phyloP scores from a whole-genome alignment of 176 grass and related monocot species.

The Phoenix roebelenii region DNA sequence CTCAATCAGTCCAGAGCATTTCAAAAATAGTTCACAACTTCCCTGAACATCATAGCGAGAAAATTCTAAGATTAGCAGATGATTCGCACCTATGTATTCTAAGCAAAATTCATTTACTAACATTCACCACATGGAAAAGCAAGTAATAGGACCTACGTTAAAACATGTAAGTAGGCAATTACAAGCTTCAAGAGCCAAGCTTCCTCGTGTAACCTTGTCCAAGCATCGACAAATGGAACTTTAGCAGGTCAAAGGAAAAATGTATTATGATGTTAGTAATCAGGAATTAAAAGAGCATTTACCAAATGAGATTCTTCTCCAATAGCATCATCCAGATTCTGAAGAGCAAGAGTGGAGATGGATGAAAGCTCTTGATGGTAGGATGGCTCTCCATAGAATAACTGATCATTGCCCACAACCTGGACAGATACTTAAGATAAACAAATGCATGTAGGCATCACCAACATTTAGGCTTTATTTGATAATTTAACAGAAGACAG shows the following conservation, averaged over 20 bases:
- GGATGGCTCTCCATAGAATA: not conserved
- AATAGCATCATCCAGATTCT: constrained; percentile 9
- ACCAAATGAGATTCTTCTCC: constrained; percentile 7
- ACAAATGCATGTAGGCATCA: no score
- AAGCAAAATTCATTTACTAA: no score
- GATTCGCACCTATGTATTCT: no score
- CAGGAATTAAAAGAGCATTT: not conserved
- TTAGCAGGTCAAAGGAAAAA: not conserved
- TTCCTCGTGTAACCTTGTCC: constrained; percentile 5
- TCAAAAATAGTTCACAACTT: constrained; percentile 1
- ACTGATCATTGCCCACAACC: no score
- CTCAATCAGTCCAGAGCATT: constrained; percentile 11
- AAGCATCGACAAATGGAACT: not conserved
- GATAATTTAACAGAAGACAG: no score
- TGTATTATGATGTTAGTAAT: not conserved
- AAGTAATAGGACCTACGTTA: not conserved
- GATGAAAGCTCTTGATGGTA: constrained; percentile 16
- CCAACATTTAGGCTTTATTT: no score
- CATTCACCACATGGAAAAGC: no score
- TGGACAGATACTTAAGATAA: no score
- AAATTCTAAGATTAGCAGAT: no score
- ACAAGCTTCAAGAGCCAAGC: constrained; percentile 10
- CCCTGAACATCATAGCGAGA: not conserved
- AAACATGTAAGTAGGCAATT: constrained; percentile 13
- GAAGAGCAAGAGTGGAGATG: constrained; percentile 2